Conservation (phyloP, 2,329 filamentous ascomycete genomes). For the Aspergillus sp. region DNA sequence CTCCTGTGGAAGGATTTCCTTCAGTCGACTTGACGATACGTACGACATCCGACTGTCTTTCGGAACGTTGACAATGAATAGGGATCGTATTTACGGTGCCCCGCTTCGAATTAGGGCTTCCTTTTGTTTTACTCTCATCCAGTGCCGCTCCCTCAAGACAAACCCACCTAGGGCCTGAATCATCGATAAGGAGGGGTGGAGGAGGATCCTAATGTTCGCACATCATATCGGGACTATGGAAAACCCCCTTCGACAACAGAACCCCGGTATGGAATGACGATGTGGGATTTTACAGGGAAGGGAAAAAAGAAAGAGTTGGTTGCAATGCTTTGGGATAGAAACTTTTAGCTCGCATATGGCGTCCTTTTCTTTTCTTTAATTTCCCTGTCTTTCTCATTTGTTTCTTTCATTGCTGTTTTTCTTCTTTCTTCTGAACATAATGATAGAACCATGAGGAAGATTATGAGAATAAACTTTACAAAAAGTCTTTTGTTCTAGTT, state of each 20-base stretch:
- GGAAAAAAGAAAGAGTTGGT: conserved; percentile 9
- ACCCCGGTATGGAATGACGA: conserved; percentile 4
- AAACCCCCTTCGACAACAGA: not conserved
- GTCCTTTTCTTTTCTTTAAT: conserved; percentile 16
- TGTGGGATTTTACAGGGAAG: not conserved
- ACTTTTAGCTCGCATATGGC: conserved; percentile 18
- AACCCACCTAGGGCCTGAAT: conserved; percentile 19
- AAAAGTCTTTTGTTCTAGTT: not conserved
- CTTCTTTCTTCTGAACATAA: conserved; percentile 15
- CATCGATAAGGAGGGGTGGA: conserved; percentile 9
- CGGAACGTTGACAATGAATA: conserved; percentile 1
- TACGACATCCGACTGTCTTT: not conserved
- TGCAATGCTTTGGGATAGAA: conserved; percentile 20
- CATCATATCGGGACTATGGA: conserved; percentile 9
- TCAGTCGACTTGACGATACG: not conserved
- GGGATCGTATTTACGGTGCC: conserved; percentile 6
- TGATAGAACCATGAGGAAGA: conserved; percentile 28
- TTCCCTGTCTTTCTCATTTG: conserved; percentile 15
- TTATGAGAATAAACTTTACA: conserved; percentile 22
- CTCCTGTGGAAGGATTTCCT: not conserved
- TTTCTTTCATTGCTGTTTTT: conserved; percentile 18
- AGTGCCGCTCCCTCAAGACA: conserved; percentile 9
- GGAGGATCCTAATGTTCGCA: conserved; percentile 4
- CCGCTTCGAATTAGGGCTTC: conserved; percentile 9
- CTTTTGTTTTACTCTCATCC: conserved; percentile 3